Conservation (phyloP, 73 alveolate genomes). For the Urostyla sp. region DNA sequence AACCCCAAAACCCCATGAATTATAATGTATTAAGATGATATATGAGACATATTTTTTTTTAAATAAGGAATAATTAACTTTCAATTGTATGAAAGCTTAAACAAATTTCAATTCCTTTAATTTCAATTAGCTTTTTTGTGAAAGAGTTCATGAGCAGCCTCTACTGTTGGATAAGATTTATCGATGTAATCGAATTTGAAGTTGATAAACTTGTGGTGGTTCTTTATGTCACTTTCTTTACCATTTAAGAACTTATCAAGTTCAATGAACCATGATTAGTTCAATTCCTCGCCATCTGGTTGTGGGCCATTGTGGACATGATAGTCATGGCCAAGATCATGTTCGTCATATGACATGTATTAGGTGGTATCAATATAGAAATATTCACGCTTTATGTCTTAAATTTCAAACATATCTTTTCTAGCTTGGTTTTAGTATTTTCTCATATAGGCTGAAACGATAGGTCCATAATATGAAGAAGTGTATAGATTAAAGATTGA, state of each 20-base stretch:
- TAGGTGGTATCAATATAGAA: slow-evolving; percentile 58
- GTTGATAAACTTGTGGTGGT: slow-evolving; percentile 53
- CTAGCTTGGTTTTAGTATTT: slow-evolving; percentile 19
- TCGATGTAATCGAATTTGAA: slow-evolving; percentile 51
- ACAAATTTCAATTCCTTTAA: background rate
- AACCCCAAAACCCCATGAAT: no score
- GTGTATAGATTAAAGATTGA: slow-evolving; percentile 14
- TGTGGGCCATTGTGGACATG: slow-evolving; percentile 73
- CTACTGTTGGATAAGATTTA: slow-evolving; percentile 44
- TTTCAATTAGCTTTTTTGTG: background rate
- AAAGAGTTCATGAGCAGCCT: slow-evolving; percentile 25
- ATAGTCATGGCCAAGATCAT: slow-evolving; percentile 65
- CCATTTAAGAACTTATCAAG: slow-evolving; percentile 61
- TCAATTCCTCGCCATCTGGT: slow-evolving; percentile 65
- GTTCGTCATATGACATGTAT: slow-evolving; percentile 59
- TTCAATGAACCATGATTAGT: slow-evolving; percentile 53
- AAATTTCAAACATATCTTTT: slow-evolving; percentile 43
- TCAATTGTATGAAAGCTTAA: background rate
- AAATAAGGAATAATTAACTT: background rate
- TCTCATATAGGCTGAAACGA: slow-evolving; percentile 50
- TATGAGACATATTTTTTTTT: background rate
- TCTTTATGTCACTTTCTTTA: slow-evolving; percentile 64
- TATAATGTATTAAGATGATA: background rate
- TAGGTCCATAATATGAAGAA: slow-evolving; percentile 48
- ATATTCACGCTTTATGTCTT: slow-evolving; percentile 66